Evolutionary conservation across 2,329 filamentous ascomycete species (phyloP).

Genomic region (Plectosphaerella sp.): DNA sequence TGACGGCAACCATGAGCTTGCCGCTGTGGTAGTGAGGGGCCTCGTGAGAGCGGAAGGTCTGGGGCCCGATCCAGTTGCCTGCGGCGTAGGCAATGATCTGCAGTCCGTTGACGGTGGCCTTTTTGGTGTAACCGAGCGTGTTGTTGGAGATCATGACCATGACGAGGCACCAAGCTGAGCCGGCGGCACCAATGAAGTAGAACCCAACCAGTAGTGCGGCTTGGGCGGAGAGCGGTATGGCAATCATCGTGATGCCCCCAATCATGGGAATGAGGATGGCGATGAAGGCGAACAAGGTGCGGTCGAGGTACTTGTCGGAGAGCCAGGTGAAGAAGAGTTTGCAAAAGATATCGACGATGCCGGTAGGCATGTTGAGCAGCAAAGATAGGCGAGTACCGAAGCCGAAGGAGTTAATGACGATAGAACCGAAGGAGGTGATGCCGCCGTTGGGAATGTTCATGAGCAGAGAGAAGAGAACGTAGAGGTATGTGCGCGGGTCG

Average conservation of each 20-base stretch:
- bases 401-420: conserved; percentile 14
- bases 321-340: conserved; percentile 19
- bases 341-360: conserved; percentile 11
- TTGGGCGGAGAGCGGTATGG: conserved; percentile 15
- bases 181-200: conserved; percentile 17
- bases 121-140: conserved; percentile 22
- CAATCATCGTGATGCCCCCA: conserved; percentile 20
- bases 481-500: conserved; percentile 50
- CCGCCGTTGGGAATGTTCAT: conserved; percentile 16
- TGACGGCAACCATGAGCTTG: conserved; percentile 18
- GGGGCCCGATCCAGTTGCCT: conserved; percentile 18
- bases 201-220: conserved; percentile 15
- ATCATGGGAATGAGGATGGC: conserved; percentile 20
- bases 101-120: conserved; percentile 18
- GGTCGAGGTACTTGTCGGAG: conserved; percentile 18
- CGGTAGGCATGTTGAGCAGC: conserved; percentile 14
- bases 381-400: conserved; percentile 8
- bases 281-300: conserved; percentile 17
- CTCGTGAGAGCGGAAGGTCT: conserved; percentile 17
- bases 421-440: conserved; percentile 11
- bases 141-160: conserved; percentile 22
- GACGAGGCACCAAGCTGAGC: conserved; percentile 18
- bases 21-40: conserved; percentile 17
- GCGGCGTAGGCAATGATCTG: conserved; percentile 15
- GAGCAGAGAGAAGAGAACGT: conserved; percentile 40